Evolutionary conservation across 106 monocot genomes (phyloP).

Genomic region (Narthecium ossifragum): DNA sequence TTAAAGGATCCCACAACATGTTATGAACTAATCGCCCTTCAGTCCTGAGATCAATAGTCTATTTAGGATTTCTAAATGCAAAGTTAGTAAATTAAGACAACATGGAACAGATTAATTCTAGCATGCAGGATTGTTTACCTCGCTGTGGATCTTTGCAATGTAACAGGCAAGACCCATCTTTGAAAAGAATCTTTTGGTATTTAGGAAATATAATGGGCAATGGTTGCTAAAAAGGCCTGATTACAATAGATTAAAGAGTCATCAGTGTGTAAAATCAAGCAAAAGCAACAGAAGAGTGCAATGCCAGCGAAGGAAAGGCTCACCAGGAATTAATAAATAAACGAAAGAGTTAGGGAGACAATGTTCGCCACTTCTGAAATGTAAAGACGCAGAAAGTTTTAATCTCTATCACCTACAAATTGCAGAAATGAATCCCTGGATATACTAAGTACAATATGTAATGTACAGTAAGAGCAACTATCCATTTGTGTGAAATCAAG

Average conservation of each 20-base stretch:
- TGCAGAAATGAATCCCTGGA: neutral
- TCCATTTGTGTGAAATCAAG: neutral
- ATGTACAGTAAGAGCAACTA: neutral
- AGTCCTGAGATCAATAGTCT: too few relatives aligned
- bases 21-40: too few relatives aligned
- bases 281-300: constrained; percentile 1
- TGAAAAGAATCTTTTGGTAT: constrained; percentile 83
- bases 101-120: too few relatives aligned
- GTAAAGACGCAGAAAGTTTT: neutral
- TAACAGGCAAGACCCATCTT: constrained; percentile 95
- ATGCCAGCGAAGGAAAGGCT: constrained; percentile 13
- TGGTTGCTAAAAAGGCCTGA: constrained; percentile 97
- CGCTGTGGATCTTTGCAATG: constrained; percentile 96
- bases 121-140: constrained; percentile 28
- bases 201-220: constrained; percentile 87
- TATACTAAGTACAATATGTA: too few relatives aligned
- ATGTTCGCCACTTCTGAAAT: constrained; percentile 68
- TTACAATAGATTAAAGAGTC: neutral
- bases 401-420: neutral
- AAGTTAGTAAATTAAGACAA: too few relatives aligned
- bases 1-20: too few relatives aligned
- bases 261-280: neutral
- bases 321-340: constrained; percentile 77
- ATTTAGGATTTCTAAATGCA: too few relatives aligned
- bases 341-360: constrained; percentile 55